These are phyloP conservation scores for Schoenoplectus tabernaemontani DNA, from an alignment of 202 grass and related monocot genomes.

Conservation along the genomic window DNA sequence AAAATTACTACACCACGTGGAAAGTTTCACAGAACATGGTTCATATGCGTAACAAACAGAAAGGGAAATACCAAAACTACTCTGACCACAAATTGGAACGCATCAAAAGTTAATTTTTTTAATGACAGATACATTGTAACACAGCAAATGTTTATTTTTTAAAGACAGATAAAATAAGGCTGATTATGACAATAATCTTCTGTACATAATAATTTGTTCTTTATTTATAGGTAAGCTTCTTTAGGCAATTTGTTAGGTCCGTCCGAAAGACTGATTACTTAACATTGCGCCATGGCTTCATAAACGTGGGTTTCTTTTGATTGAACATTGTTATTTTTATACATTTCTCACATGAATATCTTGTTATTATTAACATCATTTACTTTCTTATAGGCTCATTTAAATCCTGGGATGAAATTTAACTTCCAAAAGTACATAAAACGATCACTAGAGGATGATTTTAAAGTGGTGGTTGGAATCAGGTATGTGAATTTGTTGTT, in stretches of 20 bases:
- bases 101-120: too few relatives aligned
- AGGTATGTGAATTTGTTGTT: conserved; percentile 36
- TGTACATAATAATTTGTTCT: conserved; percentile 5
- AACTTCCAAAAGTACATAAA: conserved; percentile 87
- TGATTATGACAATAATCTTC: neutral
- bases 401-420: conserved; percentile 71
- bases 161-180: too few relatives aligned
- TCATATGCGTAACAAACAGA: too few relatives aligned
- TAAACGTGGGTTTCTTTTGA: conserved; percentile 54
- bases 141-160: too few relatives aligned
- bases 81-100: too few relatives aligned
- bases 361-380: conserved; percentile 2
- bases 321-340: neutral
- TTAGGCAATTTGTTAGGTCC: conserved; percentile 89
- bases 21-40: too few relatives aligned
- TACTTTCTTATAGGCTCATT: conserved; percentile 52
- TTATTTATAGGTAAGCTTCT: conserved; percentile 61
- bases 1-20: too few relatives aligned
- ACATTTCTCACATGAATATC: conserved; percentile 1
- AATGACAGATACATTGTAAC: too few relatives aligned
- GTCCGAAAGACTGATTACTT: conserved; percentile 82
- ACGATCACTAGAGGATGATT: conserved; percentile 85
- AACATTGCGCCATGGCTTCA: conserved; percentile 73
- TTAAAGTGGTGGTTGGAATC: conserved; percentile 82
- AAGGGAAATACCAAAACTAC: too few relatives aligned